Conservation (phyloP, 305 asterid species). For the Solanum chacoense region DNA sequence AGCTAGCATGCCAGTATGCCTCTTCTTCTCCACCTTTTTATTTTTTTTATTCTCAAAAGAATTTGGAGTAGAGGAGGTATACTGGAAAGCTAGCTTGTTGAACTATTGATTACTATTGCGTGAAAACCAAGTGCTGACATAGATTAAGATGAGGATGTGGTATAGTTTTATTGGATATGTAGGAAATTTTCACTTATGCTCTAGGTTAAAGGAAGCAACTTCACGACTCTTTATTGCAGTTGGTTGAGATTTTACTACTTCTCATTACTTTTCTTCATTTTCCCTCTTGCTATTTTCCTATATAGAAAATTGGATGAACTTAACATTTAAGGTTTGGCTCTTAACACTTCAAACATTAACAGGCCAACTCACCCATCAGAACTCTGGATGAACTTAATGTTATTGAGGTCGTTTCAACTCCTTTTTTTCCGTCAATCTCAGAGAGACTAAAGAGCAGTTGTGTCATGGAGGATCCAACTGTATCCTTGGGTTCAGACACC, state of each 20-base stretch:
- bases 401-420: constrained; percentile 57
- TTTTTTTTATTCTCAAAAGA: not conserved
- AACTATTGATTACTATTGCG: not conserved
- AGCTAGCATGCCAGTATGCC: not conserved
- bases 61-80: not conserved
- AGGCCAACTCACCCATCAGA: constrained; percentile 93
- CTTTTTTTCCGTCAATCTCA: constrained; percentile 46
- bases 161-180: not conserved
- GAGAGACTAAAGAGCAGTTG: constrained; percentile 39
- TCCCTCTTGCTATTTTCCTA: not conserved
- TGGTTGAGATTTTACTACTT: not conserved
- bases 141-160: not conserved
- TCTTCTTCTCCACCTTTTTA: not conserved
- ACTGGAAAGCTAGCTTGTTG: not conserved
- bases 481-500: constrained; percentile 24
- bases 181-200: not conserved
- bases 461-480: constrained; percentile 16
- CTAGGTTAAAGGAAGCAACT: not conserved
- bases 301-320: not conserved
- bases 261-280: not conserved
- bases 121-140: not conserved
- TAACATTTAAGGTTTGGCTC: not conserved
- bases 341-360: constrained; percentile 5
- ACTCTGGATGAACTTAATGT: constrained; percentile 72
- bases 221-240: not conserved